Conservation (phyloP, 2,329 filamentous ascomycete species). For the Alternaria atra region DNA sequence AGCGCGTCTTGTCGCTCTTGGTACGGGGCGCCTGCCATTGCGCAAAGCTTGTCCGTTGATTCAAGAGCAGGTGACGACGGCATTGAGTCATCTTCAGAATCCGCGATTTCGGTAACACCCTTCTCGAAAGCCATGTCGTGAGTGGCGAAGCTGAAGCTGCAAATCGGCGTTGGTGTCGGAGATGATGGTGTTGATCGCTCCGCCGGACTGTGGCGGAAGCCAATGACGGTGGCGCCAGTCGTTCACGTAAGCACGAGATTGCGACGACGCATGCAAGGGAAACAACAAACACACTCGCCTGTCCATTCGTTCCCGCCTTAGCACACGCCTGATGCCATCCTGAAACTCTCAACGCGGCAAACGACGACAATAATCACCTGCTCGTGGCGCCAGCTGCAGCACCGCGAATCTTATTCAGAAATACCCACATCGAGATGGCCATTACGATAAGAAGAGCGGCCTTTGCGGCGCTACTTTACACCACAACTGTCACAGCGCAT, state of each 20-base stretch:
- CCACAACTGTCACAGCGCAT: conserved; percentile 44
- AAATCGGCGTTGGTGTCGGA: conserved; percentile 6
- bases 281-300: conserved; percentile 12
- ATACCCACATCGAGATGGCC: conserved; percentile 22
- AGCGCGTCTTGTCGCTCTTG: conserved; percentile 33
- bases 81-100: conserved; percentile 47
- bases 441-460: conserved; percentile 23
- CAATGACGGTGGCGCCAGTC: conserved; percentile 28
- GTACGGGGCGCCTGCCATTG: conserved; percentile 16
- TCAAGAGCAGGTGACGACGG: conserved; percentile 37
- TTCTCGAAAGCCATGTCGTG: conserved; percentile 36
- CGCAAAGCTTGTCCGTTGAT: conserved; percentile 33
- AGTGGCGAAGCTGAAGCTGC: conserved; percentile 2
- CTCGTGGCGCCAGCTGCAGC: conserved; percentile 6
- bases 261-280: conserved; percentile 25
- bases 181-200: conserved; percentile 13
- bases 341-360: conserved; percentile 34
- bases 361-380: conserved; percentile 10
- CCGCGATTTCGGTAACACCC: conserved; percentile 37
- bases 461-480: conserved; percentile 35
- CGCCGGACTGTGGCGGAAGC: conserved; percentile 24
- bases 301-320: conserved; percentile 2
- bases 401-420: conserved; percentile 3
- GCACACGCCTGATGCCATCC: conserved; percentile 11
- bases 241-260: conserved; percentile 38